These are phyloP conservation scores for Amniculicola lignicola DNA, from an alignment of 495 filamentous ascomycete species.

Conservation along the genomic window DNA sequence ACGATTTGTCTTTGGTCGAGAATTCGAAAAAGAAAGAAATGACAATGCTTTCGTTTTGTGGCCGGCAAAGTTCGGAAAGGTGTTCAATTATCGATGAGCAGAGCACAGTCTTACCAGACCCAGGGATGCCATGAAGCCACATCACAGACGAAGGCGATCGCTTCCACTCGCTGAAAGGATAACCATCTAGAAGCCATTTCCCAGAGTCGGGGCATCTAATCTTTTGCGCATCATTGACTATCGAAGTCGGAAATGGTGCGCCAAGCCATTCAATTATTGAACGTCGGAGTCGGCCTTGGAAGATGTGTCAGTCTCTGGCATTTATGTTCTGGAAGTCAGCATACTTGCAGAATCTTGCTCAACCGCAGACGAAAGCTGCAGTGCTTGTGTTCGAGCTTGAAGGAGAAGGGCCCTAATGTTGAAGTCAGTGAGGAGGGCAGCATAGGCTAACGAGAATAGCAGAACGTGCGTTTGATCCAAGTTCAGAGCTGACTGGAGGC, in stretches of 20 bases:
- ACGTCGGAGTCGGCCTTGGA: too few relatives aligned
- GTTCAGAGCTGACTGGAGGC: neutral
- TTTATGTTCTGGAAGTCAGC: too few relatives aligned
- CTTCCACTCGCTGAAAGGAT: neutral
- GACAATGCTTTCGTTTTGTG: neutral
- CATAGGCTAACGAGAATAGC: neutral
- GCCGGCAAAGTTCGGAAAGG: neutral
- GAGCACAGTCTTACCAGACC: constrained; percentile 10
- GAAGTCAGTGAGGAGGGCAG: too few relatives aligned
- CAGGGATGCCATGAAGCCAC: constrained; percentile 5
- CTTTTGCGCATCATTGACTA: neutral
- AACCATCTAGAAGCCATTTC: constrained; percentile 1
- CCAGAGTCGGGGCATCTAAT: neutral
- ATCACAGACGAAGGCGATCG: neutral
- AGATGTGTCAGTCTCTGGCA: too few relatives aligned
- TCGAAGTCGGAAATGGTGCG: neutral
- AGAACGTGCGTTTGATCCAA: constrained; percentile 11
- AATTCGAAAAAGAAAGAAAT: constrained; percentile 16
- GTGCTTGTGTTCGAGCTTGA: neutral
- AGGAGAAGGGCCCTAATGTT: neutral
- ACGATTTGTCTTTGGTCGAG: neutral
- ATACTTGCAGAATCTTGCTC: too few relatives aligned
- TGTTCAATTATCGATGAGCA: constrained; percentile 14
- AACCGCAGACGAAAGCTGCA: neutral
- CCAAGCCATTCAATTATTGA: constrained; percentile 13